A percentile compares a stretch with the other conserved stretches of the same genome.
These are phyloP conservation scores for Leccinum sublutescens DNA, from an alignment of 768 basidiomycete genomes.

Conservation along the genomic window DNA sequence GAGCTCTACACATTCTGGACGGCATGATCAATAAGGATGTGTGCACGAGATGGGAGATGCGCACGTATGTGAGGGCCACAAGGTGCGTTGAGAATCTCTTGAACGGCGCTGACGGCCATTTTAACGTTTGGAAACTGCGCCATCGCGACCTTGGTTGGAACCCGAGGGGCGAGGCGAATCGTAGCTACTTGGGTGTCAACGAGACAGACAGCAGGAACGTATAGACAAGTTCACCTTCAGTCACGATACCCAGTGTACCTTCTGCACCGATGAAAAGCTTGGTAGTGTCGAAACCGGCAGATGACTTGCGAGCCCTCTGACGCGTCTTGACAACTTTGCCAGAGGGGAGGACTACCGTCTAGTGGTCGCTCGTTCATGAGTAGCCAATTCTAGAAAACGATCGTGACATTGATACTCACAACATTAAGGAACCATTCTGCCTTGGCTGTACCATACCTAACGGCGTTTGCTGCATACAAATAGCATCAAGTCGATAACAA, in stretches of 20 bases:
- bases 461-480: constrained; percentile 60
- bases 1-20: constrained; percentile 81
- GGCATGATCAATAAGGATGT: background rate
- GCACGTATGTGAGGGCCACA: constrained; percentile 72
- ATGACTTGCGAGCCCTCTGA: constrained; percentile 73
- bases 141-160: constrained; percentile 86
- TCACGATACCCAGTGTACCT: constrained; percentile 88
- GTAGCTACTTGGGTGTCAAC: constrained; percentile 51
- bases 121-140: constrained; percentile 82
- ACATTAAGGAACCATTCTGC: constrained; percentile 86
- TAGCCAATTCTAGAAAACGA: background rate
- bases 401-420: constrained; percentile 39
- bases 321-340: constrained; percentile 90
- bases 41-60: constrained; percentile 20
- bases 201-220: background rate
- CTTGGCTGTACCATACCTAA: constrained; percentile 84
- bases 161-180: constrained; percentile 71
- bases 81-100: constrained; percentile 71
- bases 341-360: constrained; percentile 83
- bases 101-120: constrained; percentile 75
- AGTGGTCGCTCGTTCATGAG: background rate
- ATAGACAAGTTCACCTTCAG: constrained; percentile 52
- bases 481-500: background rate
- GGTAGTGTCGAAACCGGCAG: constrained; percentile 84
- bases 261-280: constrained; percentile 91